These are phyloP conservation scores for Cymbopogon flexuosus DNA, from an alignment of 202 grass and related monocot genomes.

Conservation along the genomic window DNA sequence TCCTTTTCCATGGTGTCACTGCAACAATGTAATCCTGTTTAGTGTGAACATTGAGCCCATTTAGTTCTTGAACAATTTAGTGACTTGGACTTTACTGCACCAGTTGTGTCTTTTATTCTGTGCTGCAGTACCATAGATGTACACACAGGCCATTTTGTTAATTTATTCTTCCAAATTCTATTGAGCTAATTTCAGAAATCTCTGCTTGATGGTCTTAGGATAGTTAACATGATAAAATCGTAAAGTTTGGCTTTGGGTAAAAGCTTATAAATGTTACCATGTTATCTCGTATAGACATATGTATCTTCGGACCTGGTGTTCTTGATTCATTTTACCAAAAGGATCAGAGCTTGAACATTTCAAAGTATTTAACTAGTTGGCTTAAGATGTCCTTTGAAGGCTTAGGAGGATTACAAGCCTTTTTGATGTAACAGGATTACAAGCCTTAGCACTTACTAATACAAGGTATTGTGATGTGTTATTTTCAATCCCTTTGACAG, in stretches of 20 bases:
- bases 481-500: slow-evolving; percentile 38
- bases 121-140: background rate
- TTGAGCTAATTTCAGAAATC: background rate
- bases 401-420: background rate
- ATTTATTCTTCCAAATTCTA: background rate
- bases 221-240: background rate
- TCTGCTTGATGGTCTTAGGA: background rate
- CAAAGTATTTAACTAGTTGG: slow-evolving; percentile 5
- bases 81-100: background rate
- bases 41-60: background rate
- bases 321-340: background rate
- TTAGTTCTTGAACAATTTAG: background rate
- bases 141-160: background rate
- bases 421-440: too few species aligned
- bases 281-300: background rate
- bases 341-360: background rate
- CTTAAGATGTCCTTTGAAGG: background rate
- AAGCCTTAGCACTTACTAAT: background rate
- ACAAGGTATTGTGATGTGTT: slow-evolving; percentile 1
- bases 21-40: background rate
- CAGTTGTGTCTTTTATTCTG: background rate
- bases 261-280: background rate
- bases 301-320: background rate
- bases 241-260: background rate
- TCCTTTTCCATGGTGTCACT: slow-evolving; percentile 10